phyloP scores from a whole-genome alignment of 192 early-diverging fungal species.

The Coemansia sp. region DNA sequence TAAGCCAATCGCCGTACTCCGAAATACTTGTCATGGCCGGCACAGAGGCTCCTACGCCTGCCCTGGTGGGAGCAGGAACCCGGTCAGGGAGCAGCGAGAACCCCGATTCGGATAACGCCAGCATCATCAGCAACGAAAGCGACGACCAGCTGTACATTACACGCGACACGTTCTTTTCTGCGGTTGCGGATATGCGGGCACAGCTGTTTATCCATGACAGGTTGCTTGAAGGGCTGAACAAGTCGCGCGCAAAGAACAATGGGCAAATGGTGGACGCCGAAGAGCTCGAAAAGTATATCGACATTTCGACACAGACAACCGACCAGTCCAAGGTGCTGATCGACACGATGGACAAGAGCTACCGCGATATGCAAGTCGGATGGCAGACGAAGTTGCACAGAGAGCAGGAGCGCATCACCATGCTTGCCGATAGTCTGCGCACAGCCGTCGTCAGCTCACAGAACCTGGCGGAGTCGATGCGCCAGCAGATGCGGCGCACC shows the following conservation, averaged over 20 bases:
- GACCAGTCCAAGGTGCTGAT: constrained; percentile 31
- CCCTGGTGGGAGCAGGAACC: constrained; percentile 3
- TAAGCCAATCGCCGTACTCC: neutral
- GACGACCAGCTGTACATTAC: constrained; percentile 49
- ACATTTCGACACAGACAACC: constrained; percentile 32
- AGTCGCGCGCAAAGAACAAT: constrained; percentile 17
- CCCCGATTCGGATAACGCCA: constrained; percentile 11
- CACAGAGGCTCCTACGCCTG: neutral
- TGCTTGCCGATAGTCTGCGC: constrained; percentile 54
- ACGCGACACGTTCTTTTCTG: constrained; percentile 51
- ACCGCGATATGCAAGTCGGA: constrained; percentile 24
- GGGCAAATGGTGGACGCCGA: constrained; percentile 16
- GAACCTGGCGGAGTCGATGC: constrained; percentile 31
- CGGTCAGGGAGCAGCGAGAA: constrained; percentile 12
- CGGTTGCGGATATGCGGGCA: constrained; percentile 56
- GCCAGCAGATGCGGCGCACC: constrained; percentile 12
- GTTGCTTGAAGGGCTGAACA: constrained; percentile 54
- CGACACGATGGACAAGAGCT: constrained; percentile 22
- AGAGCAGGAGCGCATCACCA: constrained; percentile 54
- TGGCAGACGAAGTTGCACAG: constrained; percentile 39
- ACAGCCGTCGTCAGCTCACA: constrained; percentile 49
- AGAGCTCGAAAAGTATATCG: constrained; percentile 25
- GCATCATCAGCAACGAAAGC: constrained; percentile 48
- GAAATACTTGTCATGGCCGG: neutral
- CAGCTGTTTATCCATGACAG: constrained; percentile 64